Evolutionary conservation across 176 grass and related monocot species (phyloP), one percentile per base, ranked within the genome.

Genomic region (Cenchrus fungigraminus): DNA sequence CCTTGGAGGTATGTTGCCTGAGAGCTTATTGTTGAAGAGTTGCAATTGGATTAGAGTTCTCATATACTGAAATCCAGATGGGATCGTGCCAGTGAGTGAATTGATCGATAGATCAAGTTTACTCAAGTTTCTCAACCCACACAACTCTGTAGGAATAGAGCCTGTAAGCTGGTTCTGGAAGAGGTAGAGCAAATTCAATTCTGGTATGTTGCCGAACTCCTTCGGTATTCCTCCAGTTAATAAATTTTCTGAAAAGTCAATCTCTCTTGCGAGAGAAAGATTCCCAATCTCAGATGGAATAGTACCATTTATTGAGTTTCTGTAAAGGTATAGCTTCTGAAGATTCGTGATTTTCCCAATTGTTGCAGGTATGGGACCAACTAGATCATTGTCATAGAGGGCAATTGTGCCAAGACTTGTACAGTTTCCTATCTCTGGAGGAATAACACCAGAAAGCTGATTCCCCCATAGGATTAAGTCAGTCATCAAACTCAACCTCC

Each of bases 21-120:
- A 89, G 54, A 99, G 88, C 86, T 77, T 80, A 84, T 99, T 99
- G 52, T 88, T 78, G 75, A 97, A 99, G n/a, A 99, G 89, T 73
- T 97, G 97, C 68, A 99, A 55, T 57, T 99, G 97, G 66, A 83
- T 92, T 45, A 99, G 71, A 50, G 73, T 83, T 65, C 81, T 94
- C 83, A 99, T 88, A 89, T 96, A 94, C 83, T 99, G 97, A 50
- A 99, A 97, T 62, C 92, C 68, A 2, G 55, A 10, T 50, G 97
- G 97, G 84, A 99, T 99, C 2, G 81, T 50, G 22, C 94, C 97
- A 59, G 66, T 92, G 80, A 99, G 94, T 84, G 69, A 77, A 85
- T 99, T 99, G 79, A 97, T 99, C 0, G 97, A 99, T 72, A 99
- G 87, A 92, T 97, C 97, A 89, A 99, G 94, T 74, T 94, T 99